Percentiles rank a stretch among this genome's conserved stretches.
These are phyloP conservation scores for Suhomyces xylopsoci DNA, from an alignment of 805 yeast genomes.

Conservation along the genomic window DNA sequence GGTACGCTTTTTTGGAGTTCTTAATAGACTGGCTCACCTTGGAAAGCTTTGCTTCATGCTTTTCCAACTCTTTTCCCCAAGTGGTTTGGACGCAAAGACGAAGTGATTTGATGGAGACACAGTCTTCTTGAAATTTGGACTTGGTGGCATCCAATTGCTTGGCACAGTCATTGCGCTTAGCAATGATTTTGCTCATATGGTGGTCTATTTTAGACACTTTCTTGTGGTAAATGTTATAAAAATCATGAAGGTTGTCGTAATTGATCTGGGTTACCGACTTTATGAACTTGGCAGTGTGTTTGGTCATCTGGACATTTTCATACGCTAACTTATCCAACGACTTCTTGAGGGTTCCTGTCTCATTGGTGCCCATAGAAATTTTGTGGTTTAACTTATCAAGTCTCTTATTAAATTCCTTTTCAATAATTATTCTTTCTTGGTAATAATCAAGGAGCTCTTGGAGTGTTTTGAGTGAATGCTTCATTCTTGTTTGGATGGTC, in stretches of 20 bases:
- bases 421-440: conserved; percentile 52
- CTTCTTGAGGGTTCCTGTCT: conserved; percentile 55
- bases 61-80: conserved; percentile 71
- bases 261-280: conserved; percentile 47
- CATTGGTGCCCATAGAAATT: conserved; percentile 49
- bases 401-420: conserved; percentile 66
- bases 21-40: conserved; percentile 44
- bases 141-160: conserved; percentile 37
- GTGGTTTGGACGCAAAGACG: conserved; percentile 63
- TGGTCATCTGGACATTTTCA: conserved; percentile 60
- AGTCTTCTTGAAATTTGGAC: conserved; percentile 54
- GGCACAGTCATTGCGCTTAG: conserved; percentile 40
- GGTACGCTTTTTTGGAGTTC: conserved; percentile 53
- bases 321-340: conserved; percentile 56
- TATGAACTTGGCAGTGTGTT: conserved; percentile 54
- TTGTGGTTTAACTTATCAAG: conserved; percentile 50
- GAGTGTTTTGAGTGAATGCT: conserved; percentile 55
- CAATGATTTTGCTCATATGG: conserved; percentile 53
- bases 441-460: conserved; percentile 35
- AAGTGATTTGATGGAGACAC: conserved; percentile 55
- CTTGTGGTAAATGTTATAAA: conserved; percentile 49
- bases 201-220: conserved; percentile 56
- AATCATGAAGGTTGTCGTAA: conserved; percentile 49
- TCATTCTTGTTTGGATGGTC: conserved; percentile 53
- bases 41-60: conserved; percentile 52